These are phyloP conservation scores for Syncephalastrum sp. DNA, from an alignment of 371 early-diverging fungal species.

Conservation along the genomic window DNA sequence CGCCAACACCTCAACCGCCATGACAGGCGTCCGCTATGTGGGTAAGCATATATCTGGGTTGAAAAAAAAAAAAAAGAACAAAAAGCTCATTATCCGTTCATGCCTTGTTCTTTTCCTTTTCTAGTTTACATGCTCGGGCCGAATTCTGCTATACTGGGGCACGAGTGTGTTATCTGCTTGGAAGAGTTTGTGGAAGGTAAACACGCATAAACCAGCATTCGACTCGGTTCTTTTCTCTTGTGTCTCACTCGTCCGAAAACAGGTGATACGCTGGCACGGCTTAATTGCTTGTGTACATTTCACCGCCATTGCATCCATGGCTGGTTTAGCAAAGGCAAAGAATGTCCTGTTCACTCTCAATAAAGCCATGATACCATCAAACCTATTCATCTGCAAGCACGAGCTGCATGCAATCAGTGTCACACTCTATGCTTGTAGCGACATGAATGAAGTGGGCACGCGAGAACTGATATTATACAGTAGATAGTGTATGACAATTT, in stretches of 20 bases:
- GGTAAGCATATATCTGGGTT: conserved; percentile 31
- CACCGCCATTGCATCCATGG: conserved; percentile 70
- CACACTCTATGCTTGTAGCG: no score
- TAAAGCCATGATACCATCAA: background rate
- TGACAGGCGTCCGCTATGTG: conserved; percentile 60
- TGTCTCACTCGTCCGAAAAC: background rate
- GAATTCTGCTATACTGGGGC: conserved; percentile 57
- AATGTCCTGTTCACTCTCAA: conserved; percentile 62
- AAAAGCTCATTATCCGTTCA: background rate
- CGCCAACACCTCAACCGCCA: conserved; percentile 34
- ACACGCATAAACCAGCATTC: background rate
- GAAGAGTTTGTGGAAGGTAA: conserved; percentile 71
- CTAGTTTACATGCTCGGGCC: conserved; percentile 48
- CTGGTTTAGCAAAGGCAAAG: conserved; percentile 59
- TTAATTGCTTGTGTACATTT: conserved; percentile 72
- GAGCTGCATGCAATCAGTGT: no score
- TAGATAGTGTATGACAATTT: no score
- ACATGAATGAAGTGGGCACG: no score
- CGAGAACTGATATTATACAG: no score
- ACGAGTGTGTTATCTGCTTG: conserved; percentile 84
- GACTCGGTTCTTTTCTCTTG: background rate
- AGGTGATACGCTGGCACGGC: conserved; percentile 66
- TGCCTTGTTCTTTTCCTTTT: background rate
- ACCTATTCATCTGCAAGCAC: background rate
- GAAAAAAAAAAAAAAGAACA: no score